Conservation (phyloP, 768 basidiomycete species). For the Pleurotus salmoneostramineus region DNA sequence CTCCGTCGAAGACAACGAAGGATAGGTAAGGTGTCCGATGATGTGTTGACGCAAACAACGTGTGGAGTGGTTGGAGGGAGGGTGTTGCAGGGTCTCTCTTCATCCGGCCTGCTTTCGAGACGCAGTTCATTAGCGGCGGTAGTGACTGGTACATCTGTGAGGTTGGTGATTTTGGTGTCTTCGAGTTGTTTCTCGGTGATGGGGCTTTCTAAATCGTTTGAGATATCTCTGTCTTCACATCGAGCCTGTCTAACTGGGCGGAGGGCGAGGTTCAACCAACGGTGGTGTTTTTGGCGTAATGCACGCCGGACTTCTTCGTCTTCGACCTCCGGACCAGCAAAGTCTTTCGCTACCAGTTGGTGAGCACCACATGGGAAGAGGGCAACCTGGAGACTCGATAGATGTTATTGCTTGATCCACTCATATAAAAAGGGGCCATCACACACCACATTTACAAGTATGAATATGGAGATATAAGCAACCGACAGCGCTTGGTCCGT, state of each 20-base stretch:
- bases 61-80: neutral
- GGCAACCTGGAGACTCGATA: conserved; percentile 39
- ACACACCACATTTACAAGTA: conserved; percentile 56
- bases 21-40: conserved; percentile 1
- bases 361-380: conserved; percentile 63
- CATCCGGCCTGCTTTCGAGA: neutral
- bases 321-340: conserved; percentile 57
- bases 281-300: conserved; percentile 32
- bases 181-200: no score
- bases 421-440: neutral
- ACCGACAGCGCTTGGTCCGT: conserved; percentile 58
- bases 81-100: neutral
- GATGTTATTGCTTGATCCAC: neutral
- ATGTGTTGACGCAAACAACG: neutral
- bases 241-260: conserved; percentile 6
- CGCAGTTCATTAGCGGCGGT: neutral
- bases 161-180: no score
- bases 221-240: neutral
- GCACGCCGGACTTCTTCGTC: conserved; percentile 49
- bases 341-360: conserved; percentile 57
- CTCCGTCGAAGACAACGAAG: conserved; percentile 5
- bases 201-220: no score
- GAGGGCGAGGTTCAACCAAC: conserved; percentile 16
- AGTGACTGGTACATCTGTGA: no score
- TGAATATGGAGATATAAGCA: conserved; percentile 61